Base-by-base conservation (phyloP, 2,329 filamentous ascomycete genomes). In the Scorias spongiosa region DNA sequence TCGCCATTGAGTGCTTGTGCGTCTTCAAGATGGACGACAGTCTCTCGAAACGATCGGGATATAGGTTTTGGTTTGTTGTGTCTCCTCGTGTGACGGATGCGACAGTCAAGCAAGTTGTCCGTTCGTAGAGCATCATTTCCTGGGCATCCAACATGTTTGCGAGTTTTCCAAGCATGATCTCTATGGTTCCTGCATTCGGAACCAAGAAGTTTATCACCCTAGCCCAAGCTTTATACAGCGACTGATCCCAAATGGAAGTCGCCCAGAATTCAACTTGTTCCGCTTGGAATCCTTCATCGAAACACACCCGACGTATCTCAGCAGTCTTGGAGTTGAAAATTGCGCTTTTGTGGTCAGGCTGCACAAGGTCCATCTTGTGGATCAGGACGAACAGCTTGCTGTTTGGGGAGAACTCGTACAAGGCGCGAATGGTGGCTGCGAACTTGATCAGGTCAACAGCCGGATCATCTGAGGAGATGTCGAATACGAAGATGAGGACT, bases 241-340 rank as follows among this genome's bases (percentile, higher is more conserved):
- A 93, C 68, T 98, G 91, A 59, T 98, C 91, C 91, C 91, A 98
- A 59, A 98, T 98, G 44, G 84, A 93, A 29, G 89, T 96, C 9
- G 87, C 84, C 61, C 94, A 96, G 47, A 88, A 87, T 46, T 85
- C 84, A 48, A 95, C 66, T 40, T 56, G 55, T 17, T 53, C 50
- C 14, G 74, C 50, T 12, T 80, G 75, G 60, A 93, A 78, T 14
- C 71, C 65, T 45, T 76, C 74, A 18, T 58, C 54, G 11, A 53
- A 51, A 44, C 84, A 88, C 57, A 85, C 84, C 50, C 78, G 75
- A 46, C 81, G 76, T 49, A 95, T 84, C 44, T 87, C 70, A 28
- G 76, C 71, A 18, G 87, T 81, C 48, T 86, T 81, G 56, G 93
- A 84, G 49, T 89, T 80, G 63, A 93, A 95, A 50, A 94, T 78